Percentiles rank a stretch among this genome's conserved stretches.
phyloP scores from a whole-genome alignment of 2,329 filamentous ascomycete species.

The Incumbomyces delicatus region DNA sequence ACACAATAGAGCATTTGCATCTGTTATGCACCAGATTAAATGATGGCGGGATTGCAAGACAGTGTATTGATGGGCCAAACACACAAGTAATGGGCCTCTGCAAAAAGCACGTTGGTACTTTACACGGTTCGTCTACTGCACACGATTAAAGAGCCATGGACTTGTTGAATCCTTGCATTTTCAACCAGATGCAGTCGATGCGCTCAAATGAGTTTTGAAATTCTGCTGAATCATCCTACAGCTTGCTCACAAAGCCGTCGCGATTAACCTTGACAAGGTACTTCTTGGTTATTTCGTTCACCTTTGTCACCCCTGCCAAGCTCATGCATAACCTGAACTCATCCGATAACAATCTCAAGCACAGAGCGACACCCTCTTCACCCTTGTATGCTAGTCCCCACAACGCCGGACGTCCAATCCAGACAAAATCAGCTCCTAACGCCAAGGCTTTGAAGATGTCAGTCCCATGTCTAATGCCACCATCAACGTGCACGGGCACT shows the following conservation, averaged over 20 bases:
- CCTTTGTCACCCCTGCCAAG: slow-evolving; percentile 19
- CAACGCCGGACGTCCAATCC: slow-evolving; percentile 38
- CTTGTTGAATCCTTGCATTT: no score
- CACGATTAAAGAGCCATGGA: no score
- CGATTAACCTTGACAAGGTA: slow-evolving; percentile 32
- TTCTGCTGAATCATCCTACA: slow-evolving; percentile 15
- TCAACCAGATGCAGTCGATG: no score
- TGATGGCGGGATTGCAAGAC: no score
- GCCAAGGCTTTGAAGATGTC: slow-evolving; percentile 51
- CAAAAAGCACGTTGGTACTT: no score
- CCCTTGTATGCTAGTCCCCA: slow-evolving; percentile 37
- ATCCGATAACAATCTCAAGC: slow-evolving; percentile 20
- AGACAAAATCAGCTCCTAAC: slow-evolving; percentile 42
- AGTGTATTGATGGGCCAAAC: no score
- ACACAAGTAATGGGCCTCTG: no score
- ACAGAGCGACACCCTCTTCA: slow-evolving; percentile 22
- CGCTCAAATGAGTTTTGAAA: no score
- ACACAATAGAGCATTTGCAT: no score
- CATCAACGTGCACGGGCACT: slow-evolving; percentile 41
- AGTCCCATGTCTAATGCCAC: slow-evolving; percentile 45
- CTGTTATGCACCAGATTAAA: no score
- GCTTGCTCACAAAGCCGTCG: slow-evolving; percentile 22
- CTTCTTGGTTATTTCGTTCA: slow-evolving; percentile 20
- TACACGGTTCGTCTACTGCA: no score
- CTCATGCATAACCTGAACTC: slow-evolving; percentile 23